Conservation (phyloP, 1,284 basidiomycete genomes). For the Trametes polyzona region DNA sequence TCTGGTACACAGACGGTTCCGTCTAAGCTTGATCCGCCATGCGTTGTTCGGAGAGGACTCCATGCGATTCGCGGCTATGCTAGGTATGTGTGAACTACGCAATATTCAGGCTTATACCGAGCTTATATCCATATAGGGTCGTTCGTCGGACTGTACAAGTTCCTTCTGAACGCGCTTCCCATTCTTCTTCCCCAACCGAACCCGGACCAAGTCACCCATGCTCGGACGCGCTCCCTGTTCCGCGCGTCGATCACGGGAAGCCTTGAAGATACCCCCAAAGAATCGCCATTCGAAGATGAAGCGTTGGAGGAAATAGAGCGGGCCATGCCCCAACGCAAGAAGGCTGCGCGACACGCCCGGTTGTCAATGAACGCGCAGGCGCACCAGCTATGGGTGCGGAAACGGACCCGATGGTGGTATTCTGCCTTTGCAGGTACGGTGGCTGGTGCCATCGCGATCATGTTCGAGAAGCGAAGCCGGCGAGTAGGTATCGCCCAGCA, state of each 20-base stretch:
- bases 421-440: conserved; percentile 86
- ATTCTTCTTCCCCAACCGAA: conserved; percentile 66
- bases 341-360: conserved; percentile 46
- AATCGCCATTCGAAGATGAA: conserved; percentile 29
- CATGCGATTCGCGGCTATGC: conserved; percentile 83
- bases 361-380: conserved; percentile 66
- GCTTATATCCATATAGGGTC: conserved; percentile 57
- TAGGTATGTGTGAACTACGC: no score
- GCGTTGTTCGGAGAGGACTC: conserved; percentile 84
- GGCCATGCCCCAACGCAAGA: conserved; percentile 14
- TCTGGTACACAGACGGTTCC: conserved; percentile 25
- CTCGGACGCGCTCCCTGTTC: conserved; percentile 43
- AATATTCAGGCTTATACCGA: no score
- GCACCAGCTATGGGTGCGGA: conserved; percentile 64
- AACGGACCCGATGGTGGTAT: conserved; percentile 82
- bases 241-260: conserved; percentile 13
- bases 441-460: conserved; percentile 80
- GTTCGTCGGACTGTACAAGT: conserved; percentile 83
- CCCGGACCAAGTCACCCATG: conserved; percentile 17
- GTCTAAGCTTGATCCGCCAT: conserved; percentile 66
- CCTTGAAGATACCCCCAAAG: conserved; percentile 2
- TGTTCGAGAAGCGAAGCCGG: conserved; percentile 79
- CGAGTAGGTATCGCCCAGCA: conserved; percentile 87
- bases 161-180: conserved; percentile 82
- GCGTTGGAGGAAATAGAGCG: conserved; percentile 25